These are phyloP conservation scores for Lepidium aucheri DNA, from an alignment of 345 rosid genomes.

Conservation along the genomic window DNA sequence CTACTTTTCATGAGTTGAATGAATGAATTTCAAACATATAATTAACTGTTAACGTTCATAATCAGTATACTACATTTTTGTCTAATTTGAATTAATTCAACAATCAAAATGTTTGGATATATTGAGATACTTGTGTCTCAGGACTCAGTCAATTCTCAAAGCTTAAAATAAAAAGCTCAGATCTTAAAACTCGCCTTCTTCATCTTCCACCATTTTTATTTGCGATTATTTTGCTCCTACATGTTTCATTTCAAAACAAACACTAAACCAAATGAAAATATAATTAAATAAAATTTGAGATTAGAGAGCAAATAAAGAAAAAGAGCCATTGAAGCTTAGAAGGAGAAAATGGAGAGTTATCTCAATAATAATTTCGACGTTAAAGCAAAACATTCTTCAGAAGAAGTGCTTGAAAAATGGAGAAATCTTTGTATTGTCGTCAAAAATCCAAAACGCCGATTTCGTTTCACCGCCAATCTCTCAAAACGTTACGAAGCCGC, in stretches of 20 bases:
- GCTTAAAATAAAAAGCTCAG: conserved; percentile 14
- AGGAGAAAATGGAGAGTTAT: conserved; percentile 46
- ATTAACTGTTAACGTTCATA: background rate
- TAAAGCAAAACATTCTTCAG: conserved; percentile 56
- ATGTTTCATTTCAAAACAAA: background rate
- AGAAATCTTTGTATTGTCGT: conserved; percentile 60
- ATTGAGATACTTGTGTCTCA: background rate
- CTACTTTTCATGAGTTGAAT: background rate
- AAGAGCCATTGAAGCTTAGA: background rate
- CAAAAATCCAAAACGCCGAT: conserved; percentile 80
- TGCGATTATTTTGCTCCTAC: background rate
- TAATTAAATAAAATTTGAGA: background rate
- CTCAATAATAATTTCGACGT: conserved; percentile 56
- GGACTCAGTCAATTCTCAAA: conserved; percentile 22
- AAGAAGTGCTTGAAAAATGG: conserved; percentile 63
- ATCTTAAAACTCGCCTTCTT: conserved; percentile 22
- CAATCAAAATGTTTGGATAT: background rate
- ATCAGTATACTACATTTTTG: background rate
- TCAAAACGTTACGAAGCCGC: conserved; percentile 82
- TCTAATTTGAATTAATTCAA: background rate
- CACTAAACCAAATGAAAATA: background rate
- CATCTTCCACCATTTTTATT: conserved; percentile 13
- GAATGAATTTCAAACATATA: background rate
- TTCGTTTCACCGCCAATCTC: conserved; percentile 81
- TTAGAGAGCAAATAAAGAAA: background rate